Evolutionary conservation across 768 basidiomycete genomes (phyloP).

Genomic region (Tulasnella calospora): DNA sequence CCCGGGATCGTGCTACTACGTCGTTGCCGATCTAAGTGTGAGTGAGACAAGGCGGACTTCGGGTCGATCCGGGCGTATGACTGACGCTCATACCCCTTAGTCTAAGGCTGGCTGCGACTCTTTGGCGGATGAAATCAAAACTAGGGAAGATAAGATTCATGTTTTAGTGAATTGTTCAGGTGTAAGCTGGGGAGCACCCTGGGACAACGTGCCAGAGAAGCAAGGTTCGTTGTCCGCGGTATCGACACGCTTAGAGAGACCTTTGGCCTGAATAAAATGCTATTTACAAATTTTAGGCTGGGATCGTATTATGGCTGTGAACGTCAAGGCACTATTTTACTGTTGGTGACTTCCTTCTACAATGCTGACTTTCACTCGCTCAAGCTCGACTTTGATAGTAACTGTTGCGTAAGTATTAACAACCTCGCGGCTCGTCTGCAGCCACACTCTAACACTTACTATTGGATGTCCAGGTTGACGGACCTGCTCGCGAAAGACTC

Average conservation of each 20-base stretch:
- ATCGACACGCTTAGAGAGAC: too few relatives aligned
- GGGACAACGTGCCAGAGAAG: slow-evolving; percentile 65
- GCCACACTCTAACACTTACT: neutral
- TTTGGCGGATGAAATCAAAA: slow-evolving; percentile 61
- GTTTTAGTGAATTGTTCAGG: slow-evolving; percentile 83
- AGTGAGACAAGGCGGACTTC: slow-evolving; percentile 45
- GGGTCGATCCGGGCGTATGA: neutral
- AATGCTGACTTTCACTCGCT: neutral
- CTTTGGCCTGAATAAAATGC: neutral
- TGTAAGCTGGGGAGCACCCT: slow-evolving; percentile 75
- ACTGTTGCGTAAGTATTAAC: slow-evolving; percentile 9
- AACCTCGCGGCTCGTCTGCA: neutral
- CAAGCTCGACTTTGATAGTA: neutral
- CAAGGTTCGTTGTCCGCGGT: slow-evolving; percentile 34
- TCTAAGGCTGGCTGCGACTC: slow-evolving; percentile 74
- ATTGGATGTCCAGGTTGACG: slow-evolving; percentile 43
- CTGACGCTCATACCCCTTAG: slow-evolving; percentile 37
- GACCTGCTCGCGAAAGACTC: slow-evolving; percentile 61
- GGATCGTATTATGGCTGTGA: slow-evolving; percentile 77
- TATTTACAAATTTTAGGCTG: slow-evolving; percentile 46
- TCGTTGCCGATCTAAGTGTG: slow-evolving; percentile 70
- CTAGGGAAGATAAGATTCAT: slow-evolving; percentile 66
- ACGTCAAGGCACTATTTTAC: slow-evolving; percentile 83
- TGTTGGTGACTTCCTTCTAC: slow-evolving; percentile 42
- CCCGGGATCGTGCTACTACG: slow-evolving; percentile 61